phyloP scores from a whole-genome alignment of 2,329 filamentous ascomycete genomes.

The Madurella fahalii region DNA sequence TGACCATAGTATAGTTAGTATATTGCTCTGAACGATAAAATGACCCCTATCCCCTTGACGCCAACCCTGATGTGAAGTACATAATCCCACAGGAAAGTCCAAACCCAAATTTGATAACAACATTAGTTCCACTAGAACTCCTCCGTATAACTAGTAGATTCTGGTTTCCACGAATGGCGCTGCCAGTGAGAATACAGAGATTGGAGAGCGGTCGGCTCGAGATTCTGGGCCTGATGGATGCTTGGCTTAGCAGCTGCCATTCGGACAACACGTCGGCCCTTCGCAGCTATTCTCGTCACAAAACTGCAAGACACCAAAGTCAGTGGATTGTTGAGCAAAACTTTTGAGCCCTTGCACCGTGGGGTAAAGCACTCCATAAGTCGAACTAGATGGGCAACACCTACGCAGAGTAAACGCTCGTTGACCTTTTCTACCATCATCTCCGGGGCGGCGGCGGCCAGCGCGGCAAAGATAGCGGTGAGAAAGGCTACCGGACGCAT shows the following conservation, averaged over 20 bases:
- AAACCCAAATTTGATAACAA: too few species aligned
- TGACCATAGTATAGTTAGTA: too few species aligned
- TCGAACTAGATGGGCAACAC: background rate
- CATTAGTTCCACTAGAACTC: too few species aligned
- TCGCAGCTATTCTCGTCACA: conserved; percentile 2
- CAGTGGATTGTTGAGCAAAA: background rate
- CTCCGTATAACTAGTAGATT: too few species aligned
- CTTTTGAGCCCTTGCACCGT: background rate
- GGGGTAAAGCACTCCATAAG: background rate
- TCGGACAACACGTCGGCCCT: background rate
- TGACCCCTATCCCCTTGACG: too few species aligned
- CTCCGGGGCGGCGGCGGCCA: conserved; percentile 9
- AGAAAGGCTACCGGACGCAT: conserved; percentile 1
- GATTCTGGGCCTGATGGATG: too few species aligned
- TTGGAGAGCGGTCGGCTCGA: too few species aligned
- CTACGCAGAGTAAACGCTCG: conserved; percentile 10
- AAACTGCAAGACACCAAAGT: background rate
- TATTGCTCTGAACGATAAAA: too few species aligned
- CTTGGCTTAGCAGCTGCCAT: conserved; percentile 1
- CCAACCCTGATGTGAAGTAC: too few species aligned
- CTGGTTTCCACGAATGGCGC: too few species aligned
- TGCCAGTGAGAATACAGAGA: too few species aligned
- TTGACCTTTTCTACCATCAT: conserved; percentile 6
- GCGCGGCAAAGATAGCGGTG: background rate
- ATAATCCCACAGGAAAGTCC: too few species aligned